Evolutionary conservation across 2,329 filamentous ascomycete genomes (phyloP).

Genomic region (Blastomyces emzantsi): DNA sequence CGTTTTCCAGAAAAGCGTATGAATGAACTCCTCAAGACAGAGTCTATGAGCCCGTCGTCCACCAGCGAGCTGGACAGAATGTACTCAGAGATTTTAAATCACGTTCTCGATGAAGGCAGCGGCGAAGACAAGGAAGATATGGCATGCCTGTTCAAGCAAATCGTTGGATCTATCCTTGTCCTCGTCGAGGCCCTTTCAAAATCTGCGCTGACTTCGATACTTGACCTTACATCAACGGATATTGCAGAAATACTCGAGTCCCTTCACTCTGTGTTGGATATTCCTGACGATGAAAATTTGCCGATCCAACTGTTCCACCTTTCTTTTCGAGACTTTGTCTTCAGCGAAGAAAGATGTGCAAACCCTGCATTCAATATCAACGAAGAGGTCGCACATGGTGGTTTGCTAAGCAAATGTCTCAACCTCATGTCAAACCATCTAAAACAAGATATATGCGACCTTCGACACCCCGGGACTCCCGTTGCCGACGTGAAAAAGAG

Average conservation of each 20-base stretch:
- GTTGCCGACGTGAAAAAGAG: neutral
- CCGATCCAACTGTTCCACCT: conserved; percentile 21
- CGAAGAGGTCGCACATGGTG: conserved; percentile 12
- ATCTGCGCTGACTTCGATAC: conserved; percentile 15
- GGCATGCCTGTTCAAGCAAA: conserved; percentile 15
- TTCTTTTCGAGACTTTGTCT: conserved; percentile 24
- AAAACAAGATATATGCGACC: conserved; percentile 17
- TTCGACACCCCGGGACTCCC: conserved; percentile 13
- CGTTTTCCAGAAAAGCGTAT: conserved; percentile 13
- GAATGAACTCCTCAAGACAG: conserved; percentile 7
- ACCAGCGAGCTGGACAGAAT: conserved; percentile 11
- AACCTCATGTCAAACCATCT: conserved; percentile 13
- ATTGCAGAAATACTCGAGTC: conserved; percentile 15
- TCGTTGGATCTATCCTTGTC: conserved; percentile 18
- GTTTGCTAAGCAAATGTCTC: conserved; percentile 15
- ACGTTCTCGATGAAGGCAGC: conserved; percentile 1
- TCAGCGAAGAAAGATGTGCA: conserved; percentile 12
- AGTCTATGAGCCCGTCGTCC: neutral
- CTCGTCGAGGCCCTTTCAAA: conserved; percentile 17
- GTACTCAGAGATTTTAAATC: conserved; percentile 9
- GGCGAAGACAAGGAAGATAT: conserved; percentile 8
- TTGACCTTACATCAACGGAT: conserved; percentile 13
- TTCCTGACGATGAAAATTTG: conserved; percentile 14
- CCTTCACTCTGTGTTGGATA: conserved; percentile 21
- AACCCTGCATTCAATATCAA: conserved; percentile 16